Evolutionary conservation across 2,329 filamentous ascomycete species (phyloP).

Genomic region (Alternaria triticimaculans): DNA sequence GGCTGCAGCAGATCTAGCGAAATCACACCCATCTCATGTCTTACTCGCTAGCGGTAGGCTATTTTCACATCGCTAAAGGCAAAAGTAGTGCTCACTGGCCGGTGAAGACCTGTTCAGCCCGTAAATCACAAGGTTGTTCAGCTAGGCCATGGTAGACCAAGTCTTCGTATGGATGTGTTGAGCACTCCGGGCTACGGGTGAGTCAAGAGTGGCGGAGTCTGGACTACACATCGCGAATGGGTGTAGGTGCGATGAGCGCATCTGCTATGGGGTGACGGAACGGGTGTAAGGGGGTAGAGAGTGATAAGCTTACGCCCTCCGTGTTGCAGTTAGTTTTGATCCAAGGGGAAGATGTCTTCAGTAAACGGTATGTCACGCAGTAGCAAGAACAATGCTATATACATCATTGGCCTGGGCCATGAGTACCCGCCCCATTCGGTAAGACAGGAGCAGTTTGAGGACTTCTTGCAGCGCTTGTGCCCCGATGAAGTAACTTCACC

Average conservation of each 20-base stretch:
- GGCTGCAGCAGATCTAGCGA: neutral
- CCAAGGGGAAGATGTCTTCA: neutral
- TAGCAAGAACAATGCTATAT: conserved; percentile 6
- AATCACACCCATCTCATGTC: neutral
- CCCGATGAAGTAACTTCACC: conserved; percentile 13
- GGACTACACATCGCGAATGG: neutral
- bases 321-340: neutral
- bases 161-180: neutral
- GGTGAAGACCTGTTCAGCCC: neutral
- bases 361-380: neutral
- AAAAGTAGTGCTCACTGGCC: neutral
- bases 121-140: neutral
- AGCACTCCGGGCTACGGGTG: neutral
- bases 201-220: neutral
- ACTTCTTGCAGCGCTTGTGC: conserved; percentile 14
- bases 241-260: neutral
- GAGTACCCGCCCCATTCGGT: conserved; percentile 22
- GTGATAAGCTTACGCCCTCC: neutral
- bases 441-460: conserved; percentile 18
- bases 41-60: neutral
- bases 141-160: neutral
- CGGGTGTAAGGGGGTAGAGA: neutral
- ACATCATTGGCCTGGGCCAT: conserved; percentile 27
- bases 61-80: neutral
- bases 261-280: neutral